Evolutionary conservation across 2,329 filamentous ascomycete species (phyloP).

Genomic region (Phyllosticta citribraziliensis): DNA sequence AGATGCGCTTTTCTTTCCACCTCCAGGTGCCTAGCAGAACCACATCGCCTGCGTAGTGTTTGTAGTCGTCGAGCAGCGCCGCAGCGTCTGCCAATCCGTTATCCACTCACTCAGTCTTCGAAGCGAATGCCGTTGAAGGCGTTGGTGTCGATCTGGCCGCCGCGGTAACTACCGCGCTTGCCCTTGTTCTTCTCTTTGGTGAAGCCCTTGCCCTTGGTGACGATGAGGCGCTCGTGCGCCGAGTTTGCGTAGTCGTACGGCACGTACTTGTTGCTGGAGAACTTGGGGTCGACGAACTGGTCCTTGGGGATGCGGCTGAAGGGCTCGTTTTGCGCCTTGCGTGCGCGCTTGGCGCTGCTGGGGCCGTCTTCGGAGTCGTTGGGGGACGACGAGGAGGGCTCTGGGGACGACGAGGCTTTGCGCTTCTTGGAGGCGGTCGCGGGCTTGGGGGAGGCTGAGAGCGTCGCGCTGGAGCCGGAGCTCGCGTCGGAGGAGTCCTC

Average conservation of each 20-base stretch:
- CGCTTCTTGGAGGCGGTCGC: constrained; percentile 33
- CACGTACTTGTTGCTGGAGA: constrained; percentile 71
- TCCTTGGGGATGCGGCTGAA: constrained; percentile 70
- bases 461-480: constrained; percentile 32
- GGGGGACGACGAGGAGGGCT: constrained; percentile 18
- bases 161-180: constrained; percentile 72
- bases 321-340: constrained; percentile 50
- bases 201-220: constrained; percentile 93
- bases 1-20: no score
- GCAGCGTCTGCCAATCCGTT: neutral
- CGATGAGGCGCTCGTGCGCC: constrained; percentile 77
- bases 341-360: constrained; percentile 26
- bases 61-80: no score
- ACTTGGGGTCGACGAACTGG: constrained; percentile 56
- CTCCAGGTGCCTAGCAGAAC: no score
- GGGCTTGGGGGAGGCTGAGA: constrained; percentile 20
- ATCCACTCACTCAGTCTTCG: constrained; percentile 52
- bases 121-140: constrained; percentile 88
- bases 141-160: constrained; percentile 74
- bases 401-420: constrained; percentile 24
- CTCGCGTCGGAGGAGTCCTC: constrained; percentile 14
- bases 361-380: constrained; percentile 14
- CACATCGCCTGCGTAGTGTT: no score
- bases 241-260: constrained; percentile 80
- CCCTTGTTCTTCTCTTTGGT: constrained; percentile 99